These are phyloP conservation scores for Metroxylon sagu DNA, from an alignment of 176 grass and related monocot species.

Conservation along the genomic window DNA sequence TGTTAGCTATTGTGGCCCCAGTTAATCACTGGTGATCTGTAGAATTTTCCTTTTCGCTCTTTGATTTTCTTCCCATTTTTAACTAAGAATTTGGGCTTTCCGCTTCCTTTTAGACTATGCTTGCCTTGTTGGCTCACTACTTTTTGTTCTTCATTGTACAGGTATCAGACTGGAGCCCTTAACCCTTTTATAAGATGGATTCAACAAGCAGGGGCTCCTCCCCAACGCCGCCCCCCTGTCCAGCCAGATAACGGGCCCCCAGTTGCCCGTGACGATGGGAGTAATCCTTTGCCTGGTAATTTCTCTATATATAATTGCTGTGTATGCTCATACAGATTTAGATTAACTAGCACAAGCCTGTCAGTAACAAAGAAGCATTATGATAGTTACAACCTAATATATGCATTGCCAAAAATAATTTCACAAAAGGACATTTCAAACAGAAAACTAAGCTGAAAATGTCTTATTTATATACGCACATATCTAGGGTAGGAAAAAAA, in stretches of 20 bases:
- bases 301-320: not conserved
- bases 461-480: no score
- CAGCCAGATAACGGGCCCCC: conserved; percentile 31
- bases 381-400: no score
- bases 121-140: conserved; percentile 4
- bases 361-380: not conserved
- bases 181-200: conserved; percentile 66
- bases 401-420: no score
- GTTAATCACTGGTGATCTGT: not conserved
- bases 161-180: conserved; percentile 84
- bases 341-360: not conserved
- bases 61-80: conserved; percentile 8
- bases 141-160: conserved; percentile 21
- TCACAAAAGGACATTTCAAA: no score
- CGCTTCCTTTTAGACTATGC: no score
- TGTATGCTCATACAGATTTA: not conserved
- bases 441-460: no score
- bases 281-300: conserved; percentile 44
- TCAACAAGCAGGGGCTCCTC: conserved; percentile 47
- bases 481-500: no score
- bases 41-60: not conserved
- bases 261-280: conserved; percentile 35
- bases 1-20: not conserved
- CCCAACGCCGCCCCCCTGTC: conserved; percentile 43
- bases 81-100: no score